These are phyloP conservation scores for Trichoderma sp. DNA, from an alignment of 2,329 filamentous ascomycete species.

Conservation along the genomic window DNA sequence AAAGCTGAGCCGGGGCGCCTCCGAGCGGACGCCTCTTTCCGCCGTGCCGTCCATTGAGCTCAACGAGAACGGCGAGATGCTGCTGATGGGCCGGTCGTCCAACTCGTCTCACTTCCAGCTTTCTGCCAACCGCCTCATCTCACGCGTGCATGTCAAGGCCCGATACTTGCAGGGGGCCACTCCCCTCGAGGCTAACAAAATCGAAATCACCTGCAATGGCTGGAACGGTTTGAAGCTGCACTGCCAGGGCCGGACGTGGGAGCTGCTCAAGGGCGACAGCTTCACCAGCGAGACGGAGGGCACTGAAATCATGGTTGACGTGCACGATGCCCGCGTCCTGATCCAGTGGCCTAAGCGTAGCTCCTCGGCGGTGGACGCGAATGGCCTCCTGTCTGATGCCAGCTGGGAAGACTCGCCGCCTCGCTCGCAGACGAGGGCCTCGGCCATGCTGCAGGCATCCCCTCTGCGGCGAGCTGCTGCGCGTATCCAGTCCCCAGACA, in stretches of 20 bases:
- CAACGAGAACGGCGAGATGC: conserved; percentile 75
- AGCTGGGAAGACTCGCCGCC: conserved; percentile 70
- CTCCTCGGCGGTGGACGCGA: conserved; percentile 40
- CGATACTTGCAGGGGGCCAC: conserved; percentile 73
- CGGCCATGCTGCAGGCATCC: conserved; percentile 56
- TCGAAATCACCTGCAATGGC: conserved; percentile 88
- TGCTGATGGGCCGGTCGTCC: conserved; percentile 90
- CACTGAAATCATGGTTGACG: conserved; percentile 91
- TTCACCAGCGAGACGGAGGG: conserved; percentile 89
- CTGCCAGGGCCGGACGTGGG: conserved; percentile 85
- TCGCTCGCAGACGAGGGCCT: conserved; percentile 37
- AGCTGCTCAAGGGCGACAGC: conserved; percentile 82
- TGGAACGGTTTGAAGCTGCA: conserved; percentile 97
- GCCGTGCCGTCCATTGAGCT: conserved; percentile 83
- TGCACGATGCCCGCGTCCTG: conserved; percentile 88
- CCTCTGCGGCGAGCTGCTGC: conserved; percentile 61
- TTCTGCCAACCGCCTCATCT: conserved; percentile 88
- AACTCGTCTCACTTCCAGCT: conserved; percentile 96
- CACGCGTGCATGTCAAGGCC: conserved; percentile 89
- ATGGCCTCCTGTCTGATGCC: conserved; percentile 64
- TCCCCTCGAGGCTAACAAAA: conserved; percentile 71
- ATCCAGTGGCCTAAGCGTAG: conserved; percentile 79
- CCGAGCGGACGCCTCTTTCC: conserved; percentile 81
- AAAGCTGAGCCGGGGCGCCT: conserved; percentile 61
- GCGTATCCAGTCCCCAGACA: conserved; percentile 75